phyloP scores from a whole-genome alignment of 2,329 filamentous ascomycete genomes.

The Periconia sp. region DNA sequence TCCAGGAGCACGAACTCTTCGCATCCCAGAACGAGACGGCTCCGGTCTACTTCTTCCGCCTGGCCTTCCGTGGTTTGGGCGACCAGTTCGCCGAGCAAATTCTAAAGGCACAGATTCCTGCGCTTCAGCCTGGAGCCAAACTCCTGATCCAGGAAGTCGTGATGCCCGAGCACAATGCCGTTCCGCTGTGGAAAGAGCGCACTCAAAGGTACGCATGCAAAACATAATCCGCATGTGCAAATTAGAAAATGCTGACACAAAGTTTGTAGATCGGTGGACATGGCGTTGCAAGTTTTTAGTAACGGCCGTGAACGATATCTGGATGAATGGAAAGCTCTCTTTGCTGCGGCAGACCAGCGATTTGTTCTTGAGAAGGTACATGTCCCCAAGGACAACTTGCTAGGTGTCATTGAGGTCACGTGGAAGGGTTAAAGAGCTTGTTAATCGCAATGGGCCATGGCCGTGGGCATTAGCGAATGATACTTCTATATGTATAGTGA shows the following conservation, averaged over 20 bases:
- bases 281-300: constrained; percentile 9
- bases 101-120: constrained; percentile 14
- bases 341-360: constrained; percentile 13
- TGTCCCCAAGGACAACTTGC: constrained; percentile 9
- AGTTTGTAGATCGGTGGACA: constrained; percentile 13
- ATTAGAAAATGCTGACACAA: background rate
- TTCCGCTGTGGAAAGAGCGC: constrained; percentile 12
- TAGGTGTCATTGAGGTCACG: constrained; percentile 13
- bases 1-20: constrained; percentile 13
- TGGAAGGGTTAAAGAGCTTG: constrained; percentile 10
- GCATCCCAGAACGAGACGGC: constrained; percentile 9
- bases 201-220: constrained; percentile 8
- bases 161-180: constrained; percentile 11
- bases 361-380: constrained; percentile 14
- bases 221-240: background rate
- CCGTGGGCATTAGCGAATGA: no score
- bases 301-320: constrained; percentile 16
- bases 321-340: constrained; percentile 16
- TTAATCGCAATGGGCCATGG: background rate
- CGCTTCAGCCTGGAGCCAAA: constrained; percentile 11
- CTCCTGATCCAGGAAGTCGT: constrained; percentile 15
- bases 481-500: no score
- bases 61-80: constrained; percentile 10
- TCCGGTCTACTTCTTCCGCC: constrained; percentile 15
- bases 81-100: constrained; percentile 3